A percentile compares a stretch with the other conserved stretches of the same genome.
Evolutionary conservation across 306 rosid species (phyloP).

Genomic region (Vigna mungo): DNA sequence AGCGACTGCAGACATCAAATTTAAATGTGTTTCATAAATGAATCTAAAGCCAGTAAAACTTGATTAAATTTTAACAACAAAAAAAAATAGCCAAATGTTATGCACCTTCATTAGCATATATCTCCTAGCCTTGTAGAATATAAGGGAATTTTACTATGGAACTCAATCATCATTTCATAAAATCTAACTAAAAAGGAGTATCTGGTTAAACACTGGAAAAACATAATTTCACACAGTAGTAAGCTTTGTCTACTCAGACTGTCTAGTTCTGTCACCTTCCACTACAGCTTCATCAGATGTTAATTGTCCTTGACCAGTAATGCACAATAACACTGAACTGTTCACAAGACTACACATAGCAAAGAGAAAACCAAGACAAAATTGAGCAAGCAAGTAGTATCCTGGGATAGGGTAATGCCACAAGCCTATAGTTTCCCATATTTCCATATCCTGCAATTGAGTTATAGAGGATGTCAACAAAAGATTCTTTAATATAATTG

Average conservation of each 20-base stretch:
- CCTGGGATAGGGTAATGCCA: constrained; percentile 96
- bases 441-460: constrained; percentile 75
- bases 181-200: constrained; percentile 25
- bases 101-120: constrained; percentile 12
- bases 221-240: constrained; percentile 30
- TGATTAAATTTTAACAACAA: neutral
- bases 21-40: constrained; percentile 31
- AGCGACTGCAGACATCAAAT: constrained; percentile 23
- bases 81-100: constrained; percentile 38
- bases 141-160: constrained; percentile 27
- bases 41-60: constrained; percentile 12
- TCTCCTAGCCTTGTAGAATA: constrained; percentile 18
- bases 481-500: constrained; percentile 19
- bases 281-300: constrained; percentile 55
- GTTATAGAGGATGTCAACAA: constrained; percentile 41
- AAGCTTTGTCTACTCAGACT: constrained; percentile 34
- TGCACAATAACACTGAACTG: constrained; percentile 74
- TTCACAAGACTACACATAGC: constrained; percentile 87
- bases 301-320: constrained; percentile 68
- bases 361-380: constrained; percentile 84
- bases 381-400: constrained; percentile 89
- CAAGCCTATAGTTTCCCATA: constrained; percentile 95
- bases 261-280: constrained; percentile 62
- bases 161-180: constrained; percentile 27
- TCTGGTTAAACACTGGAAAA: constrained; percentile 42